Evolutionary conservation across 2,329 filamentous ascomycete genomes (phyloP).

Genomic region (Colletotrichum somersetense): DNA sequence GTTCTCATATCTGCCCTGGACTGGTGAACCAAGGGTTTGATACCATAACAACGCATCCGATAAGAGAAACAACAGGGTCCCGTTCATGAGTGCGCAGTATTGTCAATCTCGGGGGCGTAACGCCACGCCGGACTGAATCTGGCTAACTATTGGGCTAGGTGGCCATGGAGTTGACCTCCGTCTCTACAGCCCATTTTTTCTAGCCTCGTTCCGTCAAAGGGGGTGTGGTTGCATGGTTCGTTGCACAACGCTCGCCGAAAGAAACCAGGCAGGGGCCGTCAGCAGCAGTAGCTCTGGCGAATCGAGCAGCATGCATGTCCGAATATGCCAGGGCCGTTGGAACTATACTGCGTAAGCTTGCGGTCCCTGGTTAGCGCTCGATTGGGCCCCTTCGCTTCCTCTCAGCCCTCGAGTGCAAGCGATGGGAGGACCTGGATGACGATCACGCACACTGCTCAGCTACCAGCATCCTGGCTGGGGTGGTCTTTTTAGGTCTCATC

Average conservation of each 20-base stretch:
- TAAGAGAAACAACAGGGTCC: background rate
- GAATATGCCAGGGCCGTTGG: conserved; percentile 34
- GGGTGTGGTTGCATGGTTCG: conserved; percentile 6
- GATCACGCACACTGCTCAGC: conserved; percentile 33
- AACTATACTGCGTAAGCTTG: conserved; percentile 6
- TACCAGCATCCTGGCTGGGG: conserved; percentile 3
- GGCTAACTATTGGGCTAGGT: conserved; percentile 10
- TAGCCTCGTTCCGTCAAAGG: background rate
- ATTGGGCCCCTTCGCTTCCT: background rate
- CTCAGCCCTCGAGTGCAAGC: background rate
- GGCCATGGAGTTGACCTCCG: background rate
- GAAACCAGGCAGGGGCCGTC: background rate
- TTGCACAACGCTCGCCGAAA: conserved; percentile 9
- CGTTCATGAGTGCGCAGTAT: conserved; percentile 9
- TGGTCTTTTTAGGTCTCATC: no score
- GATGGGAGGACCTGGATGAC: conserved; percentile 2
- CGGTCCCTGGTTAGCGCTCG: conserved; percentile 19
- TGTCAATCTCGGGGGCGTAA: conserved; percentile 29
- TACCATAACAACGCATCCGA: background rate
- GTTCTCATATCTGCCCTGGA: background rate
- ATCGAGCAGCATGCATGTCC: conserved; percentile 35
- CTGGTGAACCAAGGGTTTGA: background rate
- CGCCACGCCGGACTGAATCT: conserved; percentile 14
- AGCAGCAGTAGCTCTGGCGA: conserved; percentile 8
- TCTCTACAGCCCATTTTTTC: background rate